A percentile compares a stretch with the other conserved stretches of the same genome.
phyloP scores from a whole-genome alignment of 225 moss, liverwort and hornwort species.

The Sphagnum tenellum region DNA sequence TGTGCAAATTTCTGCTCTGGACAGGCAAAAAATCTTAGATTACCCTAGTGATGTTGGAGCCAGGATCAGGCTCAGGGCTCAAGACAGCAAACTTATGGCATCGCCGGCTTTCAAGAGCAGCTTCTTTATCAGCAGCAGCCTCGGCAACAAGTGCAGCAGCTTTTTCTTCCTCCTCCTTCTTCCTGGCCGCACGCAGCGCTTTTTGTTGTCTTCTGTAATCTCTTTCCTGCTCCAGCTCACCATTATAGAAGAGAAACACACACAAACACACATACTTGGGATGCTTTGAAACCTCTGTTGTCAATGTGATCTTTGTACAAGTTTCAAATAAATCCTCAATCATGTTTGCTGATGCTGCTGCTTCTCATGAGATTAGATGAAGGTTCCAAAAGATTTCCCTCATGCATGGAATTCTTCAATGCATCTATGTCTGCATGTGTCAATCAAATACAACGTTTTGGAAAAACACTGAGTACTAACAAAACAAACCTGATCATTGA shows the following conservation, averaged over 20 bases:
- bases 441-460: neutral
- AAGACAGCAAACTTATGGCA: slow-evolving; percentile 14
- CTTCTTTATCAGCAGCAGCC: slow-evolving; percentile 7
- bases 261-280: too few species aligned
- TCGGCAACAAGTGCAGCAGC: neutral
- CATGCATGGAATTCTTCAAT: too few species aligned
- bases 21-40: neutral
- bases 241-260: neutral
- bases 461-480: neutral
- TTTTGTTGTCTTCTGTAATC: slow-evolving; percentile 27
- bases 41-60: slow-evolving; percentile 26
- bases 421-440: too few species aligned
- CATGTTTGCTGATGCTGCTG: neutral
- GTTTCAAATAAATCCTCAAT: neutral
- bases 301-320: neutral
- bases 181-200: slow-evolving; percentile 9
- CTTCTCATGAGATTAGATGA: neutral
- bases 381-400: neutral
- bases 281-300: too few species aligned
- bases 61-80: slow-evolving; percentile 17
- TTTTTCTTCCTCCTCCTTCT: slow-evolving; percentile 32
- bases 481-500: slow-evolving; percentile 21
- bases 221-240: slow-evolving; percentile 19
- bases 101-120: slow-evolving; percentile 18
- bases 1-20: neutral